A percentile compares a stretch with the other conserved stretches of the same genome.
phyloP scores from a whole-genome alignment of 305 asterid species.

The Fraxinus paxiana region DNA sequence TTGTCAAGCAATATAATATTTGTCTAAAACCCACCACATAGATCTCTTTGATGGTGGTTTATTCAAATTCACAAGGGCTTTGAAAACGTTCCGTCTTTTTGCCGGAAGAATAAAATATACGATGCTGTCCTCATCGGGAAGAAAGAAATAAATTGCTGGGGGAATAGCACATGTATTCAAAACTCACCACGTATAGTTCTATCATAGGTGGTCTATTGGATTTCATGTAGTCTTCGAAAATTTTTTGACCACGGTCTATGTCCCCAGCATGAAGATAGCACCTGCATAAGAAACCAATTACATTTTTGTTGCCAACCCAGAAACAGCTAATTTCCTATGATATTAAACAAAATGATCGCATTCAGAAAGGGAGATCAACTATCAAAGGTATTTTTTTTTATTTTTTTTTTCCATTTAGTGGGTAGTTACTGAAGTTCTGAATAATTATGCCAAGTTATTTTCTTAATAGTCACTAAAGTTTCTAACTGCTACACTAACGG shows the following conservation, averaged over 20 bases:
- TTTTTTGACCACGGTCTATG: constrained; percentile 61
- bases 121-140: neutral
- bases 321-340: neutral
- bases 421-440: neutral
- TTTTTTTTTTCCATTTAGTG: neutral
- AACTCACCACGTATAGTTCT: constrained; percentile 71
- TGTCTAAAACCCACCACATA: neutral
- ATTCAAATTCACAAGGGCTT: neutral
- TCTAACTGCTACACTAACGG: neutral
- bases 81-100: neutral
- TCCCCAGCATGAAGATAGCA: constrained; percentile 73
- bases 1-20: neutral
- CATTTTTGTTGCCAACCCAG: neutral
- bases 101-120: neutral
- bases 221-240: constrained; percentile 72
- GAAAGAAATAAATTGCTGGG: constrained; percentile 5
- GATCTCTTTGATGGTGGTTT: neutral
- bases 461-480: neutral
- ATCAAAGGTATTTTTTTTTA: neutral
- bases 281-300: constrained; percentile 39
- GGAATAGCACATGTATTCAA: constrained; percentile 20
- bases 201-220: constrained; percentile 46
- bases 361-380: neutral
- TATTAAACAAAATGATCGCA: neutral
- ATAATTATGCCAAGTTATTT: neutral